Percentiles rank a stretch among this genome's conserved stretches.
These are phyloP conservation scores for Prunus persica DNA, from an alignment of 306 rosid species.

Conservation along the genomic window DNA sequence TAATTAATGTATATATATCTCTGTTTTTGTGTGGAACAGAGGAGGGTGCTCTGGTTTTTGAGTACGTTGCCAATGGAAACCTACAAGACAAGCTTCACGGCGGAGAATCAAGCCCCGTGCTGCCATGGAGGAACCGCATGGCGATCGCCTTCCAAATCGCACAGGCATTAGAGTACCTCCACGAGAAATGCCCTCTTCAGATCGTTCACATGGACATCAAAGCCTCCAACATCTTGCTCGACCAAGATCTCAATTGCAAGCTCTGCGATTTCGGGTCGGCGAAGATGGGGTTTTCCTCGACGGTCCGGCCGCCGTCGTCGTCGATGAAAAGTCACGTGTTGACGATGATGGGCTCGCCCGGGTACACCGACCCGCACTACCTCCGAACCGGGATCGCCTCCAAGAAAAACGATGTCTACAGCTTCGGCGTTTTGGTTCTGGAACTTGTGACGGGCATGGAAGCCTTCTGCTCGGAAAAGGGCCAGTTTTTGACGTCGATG, in stretches of 20 bases:
- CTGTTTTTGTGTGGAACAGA: slow-evolving; percentile 11
- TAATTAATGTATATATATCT: background rate
- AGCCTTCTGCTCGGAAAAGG: slow-evolving; percentile 34
- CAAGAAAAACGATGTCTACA: slow-evolving; percentile 51
- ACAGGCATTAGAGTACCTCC: slow-evolving; percentile 39
- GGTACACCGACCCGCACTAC: slow-evolving; percentile 54
- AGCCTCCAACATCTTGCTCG: slow-evolving; percentile 43
- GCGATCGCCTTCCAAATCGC: slow-evolving; percentile 40
- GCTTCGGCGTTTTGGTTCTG: slow-evolving; percentile 41
- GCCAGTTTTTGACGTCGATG: slow-evolving; percentile 23
- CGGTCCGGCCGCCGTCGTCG: slow-evolving; percentile 13
- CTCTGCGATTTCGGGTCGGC: slow-evolving; percentile 57
- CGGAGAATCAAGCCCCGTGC: background rate
- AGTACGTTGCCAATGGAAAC: slow-evolving; percentile 38
- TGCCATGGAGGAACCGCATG: slow-evolving; percentile 44
- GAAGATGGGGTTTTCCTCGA: slow-evolving; percentile 47
- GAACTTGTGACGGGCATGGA: slow-evolving; percentile 46
- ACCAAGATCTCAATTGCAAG: slow-evolving; percentile 32
- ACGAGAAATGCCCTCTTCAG: slow-evolving; percentile 36
- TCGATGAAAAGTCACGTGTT: background rate
- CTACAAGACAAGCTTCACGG: slow-evolving; percentile 47
- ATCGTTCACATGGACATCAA: slow-evolving; percentile 53
- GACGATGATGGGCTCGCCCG: slow-evolving; percentile 53
- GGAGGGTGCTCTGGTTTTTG: slow-evolving; percentile 44
- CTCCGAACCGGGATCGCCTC: slow-evolving; percentile 51